Evolutionary conservation across 495 filamentous ascomycete genomes (phyloP).

Genomic region (Hyaloscypha hepaticicola): DNA sequence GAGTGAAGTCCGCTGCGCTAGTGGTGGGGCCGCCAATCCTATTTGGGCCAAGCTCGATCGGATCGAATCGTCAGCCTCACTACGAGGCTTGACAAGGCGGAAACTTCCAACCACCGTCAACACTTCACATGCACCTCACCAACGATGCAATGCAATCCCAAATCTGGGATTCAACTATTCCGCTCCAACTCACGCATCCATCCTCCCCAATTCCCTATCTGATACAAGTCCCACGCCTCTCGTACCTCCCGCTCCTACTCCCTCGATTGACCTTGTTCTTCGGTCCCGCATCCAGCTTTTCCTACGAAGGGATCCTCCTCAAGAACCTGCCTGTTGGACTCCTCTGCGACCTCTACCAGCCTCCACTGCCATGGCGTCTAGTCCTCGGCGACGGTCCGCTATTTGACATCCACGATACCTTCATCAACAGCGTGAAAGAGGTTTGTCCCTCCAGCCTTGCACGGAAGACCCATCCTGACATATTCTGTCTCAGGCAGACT

Average conservation of each 20-base stretch:
- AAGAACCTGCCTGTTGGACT: constrained; percentile 83
- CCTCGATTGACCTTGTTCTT: constrained; percentile 81
- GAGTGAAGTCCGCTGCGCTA: not conserved
- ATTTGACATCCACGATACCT: constrained; percentile 82
- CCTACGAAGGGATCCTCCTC: constrained; percentile 67
- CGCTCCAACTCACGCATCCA: constrained; percentile 51
- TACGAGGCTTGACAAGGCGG: not conserved
- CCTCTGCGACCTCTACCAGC: constrained; percentile 78
- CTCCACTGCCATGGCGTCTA: constrained; percentile 73
- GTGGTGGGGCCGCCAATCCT: not conserved
- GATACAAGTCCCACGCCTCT: constrained; percentile 62
- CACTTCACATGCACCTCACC: not conserved
- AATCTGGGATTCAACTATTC: constrained; percentile 50
- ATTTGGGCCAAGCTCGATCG: not conserved
- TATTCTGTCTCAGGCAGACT: constrained; percentile 63
- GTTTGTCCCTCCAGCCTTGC: constrained; percentile 33
- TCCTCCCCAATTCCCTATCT: constrained; percentile 43
- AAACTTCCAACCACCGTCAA: not conserved
- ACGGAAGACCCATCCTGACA: constrained; percentile 3
- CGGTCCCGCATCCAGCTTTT: constrained; percentile 73
- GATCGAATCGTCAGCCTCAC: constrained; percentile 12
- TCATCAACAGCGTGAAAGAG: constrained; percentile 93
- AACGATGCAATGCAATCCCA: constrained; percentile 30
- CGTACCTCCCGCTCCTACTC: constrained; percentile 73
- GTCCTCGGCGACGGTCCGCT: constrained; percentile 56